A percentile compares a stretch with the other conserved stretches of the same genome.
These are phyloP conservation scores for Yarrowia sp. DNA, from an alignment of 805 yeast species.

Conservation along the genomic window DNA sequence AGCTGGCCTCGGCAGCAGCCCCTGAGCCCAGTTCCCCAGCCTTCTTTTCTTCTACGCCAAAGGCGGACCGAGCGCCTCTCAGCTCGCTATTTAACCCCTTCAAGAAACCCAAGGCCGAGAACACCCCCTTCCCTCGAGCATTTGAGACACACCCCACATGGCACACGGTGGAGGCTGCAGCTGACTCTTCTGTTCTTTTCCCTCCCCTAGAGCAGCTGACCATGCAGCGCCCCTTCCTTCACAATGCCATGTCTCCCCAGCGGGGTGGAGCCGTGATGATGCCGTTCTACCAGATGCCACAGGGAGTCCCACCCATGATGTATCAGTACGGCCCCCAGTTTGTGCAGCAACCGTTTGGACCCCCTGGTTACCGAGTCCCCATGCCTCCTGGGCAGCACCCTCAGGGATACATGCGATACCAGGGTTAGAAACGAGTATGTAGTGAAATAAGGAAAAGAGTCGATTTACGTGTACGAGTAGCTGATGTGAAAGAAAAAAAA, in stretches of 20 bases:
- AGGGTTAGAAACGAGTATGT: slow-evolving; percentile 21
- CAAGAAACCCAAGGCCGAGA: slow-evolving; percentile 19
- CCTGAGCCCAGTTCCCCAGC: slow-evolving; percentile 8
- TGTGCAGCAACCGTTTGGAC: slow-evolving; percentile 20
- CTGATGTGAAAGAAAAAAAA: no score
- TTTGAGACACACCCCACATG: slow-evolving; percentile 24
- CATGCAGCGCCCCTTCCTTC: slow-evolving; percentile 19
- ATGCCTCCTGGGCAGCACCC: slow-evolving; percentile 22
- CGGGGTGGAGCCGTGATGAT: slow-evolving; percentile 24
- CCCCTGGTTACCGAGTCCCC: slow-evolving; percentile 19
- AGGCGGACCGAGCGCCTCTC: neutral
- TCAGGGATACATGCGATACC: slow-evolving; percentile 23
- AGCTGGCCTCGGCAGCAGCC: neutral
- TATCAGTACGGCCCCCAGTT: slow-evolving; percentile 23
- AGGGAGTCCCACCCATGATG: slow-evolving; percentile 23
- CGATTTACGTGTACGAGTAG: no score
- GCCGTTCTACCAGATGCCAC: slow-evolving; percentile 23
- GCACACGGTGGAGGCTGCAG: slow-evolving; percentile 19
- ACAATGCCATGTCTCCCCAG: slow-evolving; percentile 24
- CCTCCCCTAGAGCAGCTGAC: slow-evolving; percentile 15
- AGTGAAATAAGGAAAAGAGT: slow-evolving; percentile 1
- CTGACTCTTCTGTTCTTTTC: slow-evolving; percentile 16
- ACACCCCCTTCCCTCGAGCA: slow-evolving; percentile 19
- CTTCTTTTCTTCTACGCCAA: neutral
- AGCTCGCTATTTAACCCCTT: slow-evolving; percentile 11